phyloP scores from a whole-genome alignment of 169 alveolate species.

The Plasmodium coatneyi region DNA sequence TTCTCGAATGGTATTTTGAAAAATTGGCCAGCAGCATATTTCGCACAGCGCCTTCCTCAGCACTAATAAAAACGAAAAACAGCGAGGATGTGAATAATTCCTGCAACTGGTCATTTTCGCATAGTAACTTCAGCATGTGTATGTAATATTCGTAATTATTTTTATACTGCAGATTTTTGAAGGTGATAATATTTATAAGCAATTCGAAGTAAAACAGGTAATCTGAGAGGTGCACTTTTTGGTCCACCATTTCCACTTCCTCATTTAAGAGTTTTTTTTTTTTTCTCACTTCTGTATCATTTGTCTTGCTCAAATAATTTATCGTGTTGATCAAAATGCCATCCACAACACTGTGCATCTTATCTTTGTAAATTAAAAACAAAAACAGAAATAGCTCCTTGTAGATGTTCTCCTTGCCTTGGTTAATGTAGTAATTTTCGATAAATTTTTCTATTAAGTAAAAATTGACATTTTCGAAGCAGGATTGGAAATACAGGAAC shows the following conservation, averaged over 20 bases:
- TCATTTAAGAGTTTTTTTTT: slow-evolving; percentile 9
- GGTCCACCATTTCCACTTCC: neutral
- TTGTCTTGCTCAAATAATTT: slow-evolving; percentile 2
- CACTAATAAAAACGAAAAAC: slow-evolving; percentile 56
- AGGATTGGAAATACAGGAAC: slow-evolving; percentile 39
- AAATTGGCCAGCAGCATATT: slow-evolving; percentile 30
- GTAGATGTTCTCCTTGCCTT: slow-evolving; percentile 47
- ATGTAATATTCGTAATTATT: slow-evolving; percentile 64
- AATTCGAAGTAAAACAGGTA: slow-evolving; percentile 48
- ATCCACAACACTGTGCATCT: slow-evolving; percentile 61
- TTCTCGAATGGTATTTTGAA: slow-evolving; percentile 60
- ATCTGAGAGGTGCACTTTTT: slow-evolving; percentile 11
- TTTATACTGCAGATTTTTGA: slow-evolving; percentile 50
- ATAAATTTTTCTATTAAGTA: slow-evolving; percentile 74
- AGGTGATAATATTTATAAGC: slow-evolving; percentile 44
- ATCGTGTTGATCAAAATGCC: slow-evolving; percentile 43
- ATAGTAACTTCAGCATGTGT: slow-evolving; percentile 28
- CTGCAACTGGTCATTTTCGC: slow-evolving; percentile 33
- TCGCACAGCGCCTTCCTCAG: slow-evolving; percentile 21
- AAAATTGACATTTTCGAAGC: slow-evolving; percentile 65
- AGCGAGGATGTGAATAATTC: slow-evolving; percentile 42
- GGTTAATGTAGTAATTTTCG: slow-evolving; percentile 52
- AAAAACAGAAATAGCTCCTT: slow-evolving; percentile 60
- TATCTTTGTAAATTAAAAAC: slow-evolving; percentile 64
- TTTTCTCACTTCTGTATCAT: slow-evolving; percentile 18